Percentiles rank a stretch among this genome's conserved stretches.
Conservation (phyloP, 73 alveolate species). For the Tetrahymena elliotti region DNA sequence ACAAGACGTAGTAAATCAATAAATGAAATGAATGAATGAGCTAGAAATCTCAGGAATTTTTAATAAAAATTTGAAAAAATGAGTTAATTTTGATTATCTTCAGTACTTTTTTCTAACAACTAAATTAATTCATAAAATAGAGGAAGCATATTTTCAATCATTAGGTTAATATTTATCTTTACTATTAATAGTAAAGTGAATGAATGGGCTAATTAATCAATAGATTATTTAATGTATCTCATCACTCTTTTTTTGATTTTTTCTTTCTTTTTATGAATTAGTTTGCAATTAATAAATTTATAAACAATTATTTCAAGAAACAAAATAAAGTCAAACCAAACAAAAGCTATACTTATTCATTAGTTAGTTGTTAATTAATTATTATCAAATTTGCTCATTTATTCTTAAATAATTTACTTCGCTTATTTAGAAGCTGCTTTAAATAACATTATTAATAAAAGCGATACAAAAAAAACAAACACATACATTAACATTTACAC, state of each 20-base stretch:
- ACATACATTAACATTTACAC: not conserved
- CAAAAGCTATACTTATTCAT: not conserved
- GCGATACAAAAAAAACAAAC: no score
- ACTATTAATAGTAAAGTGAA: not conserved
- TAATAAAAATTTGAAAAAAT: no score
- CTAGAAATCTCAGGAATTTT: not conserved
- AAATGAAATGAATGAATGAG: no score
- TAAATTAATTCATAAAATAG: no score
- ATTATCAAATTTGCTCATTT: not conserved
- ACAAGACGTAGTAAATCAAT: not conserved
- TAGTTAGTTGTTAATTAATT: no score
- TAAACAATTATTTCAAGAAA: no score
- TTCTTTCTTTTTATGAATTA: no score
- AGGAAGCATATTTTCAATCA: not conserved
- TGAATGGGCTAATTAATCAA: no score
- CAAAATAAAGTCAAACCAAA: not conserved
- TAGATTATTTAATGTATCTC: no score
- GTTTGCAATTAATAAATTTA: not conserved
- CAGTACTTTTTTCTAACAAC: not conserved
- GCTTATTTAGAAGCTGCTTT: not conserved
- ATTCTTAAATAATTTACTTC: not conserved
- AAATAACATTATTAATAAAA: no score
- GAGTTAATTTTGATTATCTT: not conserved
- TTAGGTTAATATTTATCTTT: no score
- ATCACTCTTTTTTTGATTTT: not conserved